Conservation (phyloP, 441 rosid genomes). For the Gossypium lobatum region DNA sequence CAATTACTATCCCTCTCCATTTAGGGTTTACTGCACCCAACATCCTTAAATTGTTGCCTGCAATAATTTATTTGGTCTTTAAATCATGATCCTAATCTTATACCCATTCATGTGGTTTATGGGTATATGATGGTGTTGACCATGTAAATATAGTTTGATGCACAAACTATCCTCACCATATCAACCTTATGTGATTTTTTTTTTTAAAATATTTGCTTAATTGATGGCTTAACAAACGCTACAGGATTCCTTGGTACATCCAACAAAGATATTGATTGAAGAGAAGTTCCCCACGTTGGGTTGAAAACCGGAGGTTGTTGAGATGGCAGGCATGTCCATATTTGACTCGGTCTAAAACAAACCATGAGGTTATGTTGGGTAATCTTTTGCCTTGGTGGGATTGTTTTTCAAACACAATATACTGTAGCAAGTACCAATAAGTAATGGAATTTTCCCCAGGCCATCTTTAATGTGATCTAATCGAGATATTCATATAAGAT, state of each 20-base stretch:
- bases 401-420: background rate
- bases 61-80: too few relatives aligned
- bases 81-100: background rate
- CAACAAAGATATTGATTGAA: constrained; percentile 6
- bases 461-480: background rate
- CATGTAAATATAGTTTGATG: background rate
- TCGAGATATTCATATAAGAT: background rate
- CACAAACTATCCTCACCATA: background rate
- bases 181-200: background rate
- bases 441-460: background rate
- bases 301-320: background rate
- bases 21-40: too few relatives aligned
- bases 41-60: background rate
- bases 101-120: background rate
- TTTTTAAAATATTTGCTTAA: background rate
- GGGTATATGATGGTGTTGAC: background rate
- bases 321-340: background rate
- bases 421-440: background rate
- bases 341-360: constrained; percentile 8
- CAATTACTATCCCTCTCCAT: too few relatives aligned
- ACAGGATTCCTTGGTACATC: background rate
- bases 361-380: background rate
- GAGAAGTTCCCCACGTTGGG: constrained; percentile 11
- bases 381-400: background rate
- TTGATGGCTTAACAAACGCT: background rate